These are phyloP conservation scores for Cyberlindnera subsufficiens DNA, from an alignment of 805 yeast genomes.

Conservation along the genomic window DNA sequence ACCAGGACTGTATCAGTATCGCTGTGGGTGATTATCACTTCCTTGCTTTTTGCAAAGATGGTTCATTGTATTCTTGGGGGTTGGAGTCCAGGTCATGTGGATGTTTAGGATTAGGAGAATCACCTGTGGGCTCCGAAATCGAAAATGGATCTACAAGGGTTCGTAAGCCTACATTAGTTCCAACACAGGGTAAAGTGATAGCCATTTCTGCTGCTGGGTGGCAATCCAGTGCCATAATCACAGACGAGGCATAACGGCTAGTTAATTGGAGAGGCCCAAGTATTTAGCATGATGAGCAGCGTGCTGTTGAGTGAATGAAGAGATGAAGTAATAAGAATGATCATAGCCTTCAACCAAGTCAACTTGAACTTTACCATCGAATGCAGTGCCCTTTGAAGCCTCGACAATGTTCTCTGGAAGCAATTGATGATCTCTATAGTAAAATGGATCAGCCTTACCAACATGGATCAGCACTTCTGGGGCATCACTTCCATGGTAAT, in stretches of 20 bases:
- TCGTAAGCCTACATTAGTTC: constrained; percentile 36
- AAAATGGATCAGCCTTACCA: constrained; percentile 77
- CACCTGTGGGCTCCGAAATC: constrained; percentile 8
- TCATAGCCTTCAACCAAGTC: constrained; percentile 77
- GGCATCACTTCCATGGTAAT: constrained; percentile 40
- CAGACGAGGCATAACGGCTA: constrained; percentile 7
- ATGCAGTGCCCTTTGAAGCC: constrained; percentile 48
- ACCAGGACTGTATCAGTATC: constrained; percentile 44
- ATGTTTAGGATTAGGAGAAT: constrained; percentile 59
- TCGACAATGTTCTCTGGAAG: constrained; percentile 67
- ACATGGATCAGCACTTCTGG: constrained; percentile 74
- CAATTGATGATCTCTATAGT: constrained; percentile 53
- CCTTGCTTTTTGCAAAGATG: constrained; percentile 54
- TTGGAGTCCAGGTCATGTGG: constrained; percentile 57
- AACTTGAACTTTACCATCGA: constrained; percentile 55
- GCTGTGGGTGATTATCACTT: constrained; percentile 71
- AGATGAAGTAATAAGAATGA: constrained; percentile 83
- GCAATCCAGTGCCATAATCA: constrained; percentile 62
- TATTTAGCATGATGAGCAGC: constrained; percentile 81
- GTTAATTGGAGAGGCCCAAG: constrained; percentile 27
- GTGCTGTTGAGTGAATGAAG: constrained; percentile 76
- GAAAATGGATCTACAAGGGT: constrained; percentile 25
- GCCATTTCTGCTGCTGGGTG: constrained; percentile 74
- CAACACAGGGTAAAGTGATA: constrained; percentile 33
- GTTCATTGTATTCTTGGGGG: constrained; percentile 64